phyloP scores from a whole-genome alignment of 2,329 filamentous ascomycete species.

The Lecanoromycetidae sp. region DNA sequence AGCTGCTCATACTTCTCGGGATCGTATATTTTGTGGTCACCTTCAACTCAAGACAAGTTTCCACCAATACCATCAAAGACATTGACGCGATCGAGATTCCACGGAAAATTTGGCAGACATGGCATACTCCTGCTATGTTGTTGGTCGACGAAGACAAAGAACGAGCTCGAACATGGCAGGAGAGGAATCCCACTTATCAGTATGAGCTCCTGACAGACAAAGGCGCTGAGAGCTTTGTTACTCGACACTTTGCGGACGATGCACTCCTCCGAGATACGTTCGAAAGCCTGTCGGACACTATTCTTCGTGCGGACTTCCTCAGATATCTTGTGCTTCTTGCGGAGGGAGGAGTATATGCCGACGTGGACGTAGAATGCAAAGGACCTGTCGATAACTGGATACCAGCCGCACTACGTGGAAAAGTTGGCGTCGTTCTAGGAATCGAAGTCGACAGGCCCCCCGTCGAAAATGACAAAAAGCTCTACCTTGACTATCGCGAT shows the following conservation, averaged over 20 bases:
- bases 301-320: slow-evolving; percentile 33
- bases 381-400: slow-evolving; percentile 28
- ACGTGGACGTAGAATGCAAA: slow-evolving; percentile 28
- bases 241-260: slow-evolving; percentile 21
- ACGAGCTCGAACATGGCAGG: slow-evolving; percentile 5
- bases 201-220: slow-evolving; percentile 13
- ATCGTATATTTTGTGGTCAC: too few species aligned
- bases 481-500: slow-evolving; percentile 10
- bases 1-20: too few species aligned
- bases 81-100: too few species aligned
- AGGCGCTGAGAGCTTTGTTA: slow-evolving; percentile 22
- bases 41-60: neutral
- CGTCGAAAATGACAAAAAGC: slow-evolving; percentile 16
- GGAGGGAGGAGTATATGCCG: slow-evolving; percentile 26
- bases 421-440: slow-evolving; percentile 27
- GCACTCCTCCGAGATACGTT: slow-evolving; percentile 27
- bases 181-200: slow-evolving; percentile 6
- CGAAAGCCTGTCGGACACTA: slow-evolving; percentile 26
- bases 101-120: slow-evolving; percentile 14
- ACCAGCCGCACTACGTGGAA: slow-evolving; percentile 20
- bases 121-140: slow-evolving; percentile 1
- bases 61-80: neutral
- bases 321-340: slow-evolving; percentile 32
- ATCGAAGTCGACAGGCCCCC: slow-evolving; percentile 28
- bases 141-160: neutral